These are phyloP conservation scores for Polyporus arcularius DNA, from an alignment of 768 basidiomycete species.

Conservation along the genomic window DNA sequence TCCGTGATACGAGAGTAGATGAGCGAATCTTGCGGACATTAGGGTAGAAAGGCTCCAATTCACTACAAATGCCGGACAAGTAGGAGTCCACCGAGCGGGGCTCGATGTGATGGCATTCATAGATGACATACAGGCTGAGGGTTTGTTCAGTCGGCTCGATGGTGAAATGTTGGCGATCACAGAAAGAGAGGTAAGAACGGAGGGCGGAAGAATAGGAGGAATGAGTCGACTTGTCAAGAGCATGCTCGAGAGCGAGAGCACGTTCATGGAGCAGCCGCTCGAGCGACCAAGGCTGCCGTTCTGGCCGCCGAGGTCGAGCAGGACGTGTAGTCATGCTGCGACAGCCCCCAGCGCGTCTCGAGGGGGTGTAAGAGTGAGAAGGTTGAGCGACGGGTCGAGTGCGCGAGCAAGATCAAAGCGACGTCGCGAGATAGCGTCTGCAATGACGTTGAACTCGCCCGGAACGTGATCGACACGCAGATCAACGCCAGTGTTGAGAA, in stretches of 20 bases:
- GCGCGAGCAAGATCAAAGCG: neutral
- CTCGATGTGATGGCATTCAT: conserved; percentile 38
- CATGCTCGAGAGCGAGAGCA: conserved; percentile 33
- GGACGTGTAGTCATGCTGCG: conserved; percentile 15
- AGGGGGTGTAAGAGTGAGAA: conserved; percentile 21
- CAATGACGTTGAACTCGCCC: conserved; percentile 24
- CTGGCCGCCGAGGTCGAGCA: conserved; percentile 33
- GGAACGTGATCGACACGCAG: conserved; percentile 27
- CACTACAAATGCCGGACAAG: conserved; percentile 39
- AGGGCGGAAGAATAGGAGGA: conserved; percentile 35
- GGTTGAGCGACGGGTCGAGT: neutral
- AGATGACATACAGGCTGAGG: conserved; percentile 37
- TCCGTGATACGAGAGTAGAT: conserved; percentile 28
- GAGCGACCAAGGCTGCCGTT: conserved; percentile 34
- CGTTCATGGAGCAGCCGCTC: conserved; percentile 36
- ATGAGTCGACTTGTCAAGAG: conserved; percentile 28
- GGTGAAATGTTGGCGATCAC: conserved; percentile 32
- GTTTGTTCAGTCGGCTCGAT: conserved; percentile 40
- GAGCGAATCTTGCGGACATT: conserved; percentile 22
- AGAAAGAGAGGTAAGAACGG: conserved; percentile 41
- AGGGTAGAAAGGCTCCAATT: conserved; percentile 36
- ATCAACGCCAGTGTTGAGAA: conserved; percentile 14
- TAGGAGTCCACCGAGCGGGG: conserved; percentile 38
- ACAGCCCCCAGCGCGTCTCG: conserved; percentile 27
- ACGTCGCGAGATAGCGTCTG: conserved; percentile 25